phyloP scores from a whole-genome alignment of 2,329 filamentous ascomycete species.

The Microcyclosporella mali region DNA sequence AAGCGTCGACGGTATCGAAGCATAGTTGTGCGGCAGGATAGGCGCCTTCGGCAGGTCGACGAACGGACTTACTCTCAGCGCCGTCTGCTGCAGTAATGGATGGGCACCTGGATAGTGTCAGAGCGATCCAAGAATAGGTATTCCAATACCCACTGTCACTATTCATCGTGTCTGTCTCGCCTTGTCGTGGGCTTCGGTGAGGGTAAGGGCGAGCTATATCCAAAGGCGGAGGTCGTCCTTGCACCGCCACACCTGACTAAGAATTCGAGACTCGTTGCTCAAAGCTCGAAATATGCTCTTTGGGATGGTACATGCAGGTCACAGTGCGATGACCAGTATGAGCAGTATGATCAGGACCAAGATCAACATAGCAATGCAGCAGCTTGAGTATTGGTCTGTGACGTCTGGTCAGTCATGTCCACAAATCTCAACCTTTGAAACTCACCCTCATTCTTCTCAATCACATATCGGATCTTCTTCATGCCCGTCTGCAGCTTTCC shows the following conservation, averaged over 20 bases:
- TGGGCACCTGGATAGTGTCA: slow-evolving; percentile 52
- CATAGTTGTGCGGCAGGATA: slow-evolving; percentile 93
- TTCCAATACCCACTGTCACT: slow-evolving; percentile 24
- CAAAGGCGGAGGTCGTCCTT: slow-evolving; percentile 6
- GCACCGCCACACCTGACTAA: slow-evolving; percentile 12
- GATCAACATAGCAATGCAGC: slow-evolving; percentile 84
- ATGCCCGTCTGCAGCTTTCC: slow-evolving; percentile 79
- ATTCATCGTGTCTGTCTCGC: slow-evolving; percentile 22
- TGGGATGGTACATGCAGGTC: slow-evolving; percentile 27
- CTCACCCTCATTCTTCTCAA: slow-evolving; percentile 83
- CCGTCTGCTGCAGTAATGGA: slow-evolving; percentile 83
- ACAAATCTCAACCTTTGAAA: slow-evolving; percentile 28
- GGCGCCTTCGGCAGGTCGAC: slow-evolving; percentile 82
- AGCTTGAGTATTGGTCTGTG: slow-evolving; percentile 67
- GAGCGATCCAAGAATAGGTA: slow-evolving; percentile 1
- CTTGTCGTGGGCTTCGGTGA: too few species aligned
- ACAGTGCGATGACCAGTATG: slow-evolving; percentile 65
- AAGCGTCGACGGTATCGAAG: slow-evolving; percentile 77
- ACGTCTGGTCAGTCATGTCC: background rate
- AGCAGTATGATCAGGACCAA: slow-evolving; percentile 81
- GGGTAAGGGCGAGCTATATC: too few species aligned
- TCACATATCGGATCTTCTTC: slow-evolving; percentile 77
- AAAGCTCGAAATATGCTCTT: background rate
- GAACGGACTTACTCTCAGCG: slow-evolving; percentile 90
- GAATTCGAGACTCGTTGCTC: background rate